Evolutionary conservation across 2,329 filamentous ascomycete genomes (phyloP).

Genomic region (Exophiala dermatitidis): DNA sequence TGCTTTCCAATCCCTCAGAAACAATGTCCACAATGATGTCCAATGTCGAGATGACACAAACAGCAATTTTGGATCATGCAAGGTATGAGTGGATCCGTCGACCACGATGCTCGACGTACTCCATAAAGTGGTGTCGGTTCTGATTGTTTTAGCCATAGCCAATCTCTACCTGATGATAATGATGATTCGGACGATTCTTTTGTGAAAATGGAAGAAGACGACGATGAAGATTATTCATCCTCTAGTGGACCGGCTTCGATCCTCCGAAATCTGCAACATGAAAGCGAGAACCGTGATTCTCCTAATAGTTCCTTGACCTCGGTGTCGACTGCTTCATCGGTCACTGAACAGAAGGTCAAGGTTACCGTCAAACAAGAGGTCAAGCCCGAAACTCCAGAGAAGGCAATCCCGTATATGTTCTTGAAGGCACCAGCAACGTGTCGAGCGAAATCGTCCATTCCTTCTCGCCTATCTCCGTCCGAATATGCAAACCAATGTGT

Average conservation of each 20-base stretch:
- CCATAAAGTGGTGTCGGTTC: constrained; percentile 5
- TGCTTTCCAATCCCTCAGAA: constrained; percentile 10
- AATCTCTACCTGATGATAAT: constrained; percentile 9
- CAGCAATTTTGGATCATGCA: constrained; percentile 5
- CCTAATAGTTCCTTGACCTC: constrained; percentile 31
- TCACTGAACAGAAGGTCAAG: constrained; percentile 24
- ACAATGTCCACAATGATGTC: constrained; percentile 14
- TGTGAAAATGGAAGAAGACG: constrained; percentile 30
- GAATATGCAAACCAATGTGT: constrained; percentile 91
- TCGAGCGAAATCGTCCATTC: constrained; percentile 75
- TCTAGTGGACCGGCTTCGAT: constrained; percentile 23
- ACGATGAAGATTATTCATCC: constrained; percentile 31
- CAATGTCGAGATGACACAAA: constrained; percentile 7
- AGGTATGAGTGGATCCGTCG: constrained; percentile 14
- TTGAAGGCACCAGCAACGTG: constrained; percentile 43
- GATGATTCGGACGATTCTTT: constrained; percentile 14
- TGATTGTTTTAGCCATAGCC: constrained; percentile 16
- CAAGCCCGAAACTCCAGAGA: constrained; percentile 15
- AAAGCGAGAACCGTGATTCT: constrained; percentile 29
- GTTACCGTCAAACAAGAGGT: constrained; percentile 16
- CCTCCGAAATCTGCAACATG: constrained; percentile 25
- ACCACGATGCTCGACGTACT: constrained; percentile 1
- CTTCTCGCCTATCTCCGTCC: constrained; percentile 60
- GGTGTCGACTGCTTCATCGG: constrained; percentile 26
- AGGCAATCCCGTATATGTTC: constrained; percentile 25